These are phyloP conservation scores for Suzukiozyma palmioleophila DNA, from an alignment of 1,139 yeast species.

Conservation along the genomic window DNA sequence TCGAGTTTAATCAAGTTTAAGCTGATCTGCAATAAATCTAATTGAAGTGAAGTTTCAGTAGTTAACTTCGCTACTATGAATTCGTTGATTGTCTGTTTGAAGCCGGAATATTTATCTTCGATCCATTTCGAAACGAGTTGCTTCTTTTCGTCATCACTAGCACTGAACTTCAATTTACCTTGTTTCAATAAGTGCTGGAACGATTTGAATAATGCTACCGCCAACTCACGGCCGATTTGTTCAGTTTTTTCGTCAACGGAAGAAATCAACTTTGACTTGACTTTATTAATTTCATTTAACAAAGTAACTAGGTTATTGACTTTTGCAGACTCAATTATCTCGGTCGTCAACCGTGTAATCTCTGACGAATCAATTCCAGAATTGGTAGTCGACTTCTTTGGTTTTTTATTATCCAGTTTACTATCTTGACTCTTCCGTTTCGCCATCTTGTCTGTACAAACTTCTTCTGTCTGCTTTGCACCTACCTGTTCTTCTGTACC, in stretches of 20 bases:
- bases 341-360: conserved; percentile 9
- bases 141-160: conserved; percentile 48
- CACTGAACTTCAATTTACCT: conserved; percentile 40
- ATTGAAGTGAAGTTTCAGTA: conserved; percentile 40
- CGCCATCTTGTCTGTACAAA: conserved; percentile 9
- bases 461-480: neutral
- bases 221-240: conserved; percentile 41
- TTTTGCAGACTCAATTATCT: conserved; percentile 26
- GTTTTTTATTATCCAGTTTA: neutral
- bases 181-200: conserved; percentile 54
- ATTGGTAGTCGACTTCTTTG: conserved; percentile 1
- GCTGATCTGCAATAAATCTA: conserved; percentile 60
- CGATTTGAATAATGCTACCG: conserved; percentile 49
- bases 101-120: conserved; percentile 53
- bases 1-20: conserved; percentile 64
- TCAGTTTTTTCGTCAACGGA: conserved; percentile 25
- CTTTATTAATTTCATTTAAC: conserved; percentile 30
- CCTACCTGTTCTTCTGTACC: neutral
- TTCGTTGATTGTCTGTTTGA: conserved; percentile 41
- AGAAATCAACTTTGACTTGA: conserved; percentile 17
- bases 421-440: conserved; percentile 10
- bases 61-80: conserved; percentile 31
- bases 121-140: conserved; percentile 59
- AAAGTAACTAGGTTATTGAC: conserved; percentile 52
- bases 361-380: neutral